phyloP scores from a whole-genome alignment of 2,329 filamentous ascomycete species.

The Sarocladium strictum region DNA sequence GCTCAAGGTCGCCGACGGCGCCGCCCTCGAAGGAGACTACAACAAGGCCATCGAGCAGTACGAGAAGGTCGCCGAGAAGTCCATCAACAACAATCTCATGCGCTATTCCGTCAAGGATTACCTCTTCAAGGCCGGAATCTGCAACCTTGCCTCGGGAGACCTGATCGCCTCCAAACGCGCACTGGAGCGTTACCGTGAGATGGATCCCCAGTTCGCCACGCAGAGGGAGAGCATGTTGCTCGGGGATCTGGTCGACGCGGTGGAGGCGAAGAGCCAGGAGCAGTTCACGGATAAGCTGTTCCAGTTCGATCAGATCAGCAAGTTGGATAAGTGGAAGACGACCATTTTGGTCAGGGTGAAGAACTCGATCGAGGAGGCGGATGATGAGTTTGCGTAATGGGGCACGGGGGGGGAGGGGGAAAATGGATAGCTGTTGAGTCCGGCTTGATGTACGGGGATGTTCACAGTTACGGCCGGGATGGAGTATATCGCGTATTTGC shows the following conservation, averaged over 20 bases:
- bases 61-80: conserved; percentile 73
- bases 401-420: background rate
- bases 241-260: conserved; percentile 65
- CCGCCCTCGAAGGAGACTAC: conserved; percentile 78
- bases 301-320: conserved; percentile 86
- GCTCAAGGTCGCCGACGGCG: conserved; percentile 85
- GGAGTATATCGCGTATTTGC: too few species aligned
- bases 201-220: conserved; percentile 69
- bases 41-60: conserved; percentile 75
- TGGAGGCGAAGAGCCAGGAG: conserved; percentile 75
- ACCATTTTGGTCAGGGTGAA: conserved; percentile 77
- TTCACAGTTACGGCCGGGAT: too few species aligned
- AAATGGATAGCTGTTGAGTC: background rate
- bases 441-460: too few species aligned
- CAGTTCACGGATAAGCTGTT: conserved; percentile 80
- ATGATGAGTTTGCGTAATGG: conserved; percentile 35
- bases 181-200: conserved; percentile 73
- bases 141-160: conserved; percentile 70
- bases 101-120: conserved; percentile 94
- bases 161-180: conserved; percentile 73
- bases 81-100: conserved; percentile 87
- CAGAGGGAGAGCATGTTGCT: conserved; percentile 80
- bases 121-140: conserved; percentile 89
- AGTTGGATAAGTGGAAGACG: conserved; percentile 97
- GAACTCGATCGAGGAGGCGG: conserved; percentile 63